Percentiles rank a stretch among this genome's conserved stretches.
Conservation (phyloP, 306 rosid species). For the Quillaja saponaria region DNA sequence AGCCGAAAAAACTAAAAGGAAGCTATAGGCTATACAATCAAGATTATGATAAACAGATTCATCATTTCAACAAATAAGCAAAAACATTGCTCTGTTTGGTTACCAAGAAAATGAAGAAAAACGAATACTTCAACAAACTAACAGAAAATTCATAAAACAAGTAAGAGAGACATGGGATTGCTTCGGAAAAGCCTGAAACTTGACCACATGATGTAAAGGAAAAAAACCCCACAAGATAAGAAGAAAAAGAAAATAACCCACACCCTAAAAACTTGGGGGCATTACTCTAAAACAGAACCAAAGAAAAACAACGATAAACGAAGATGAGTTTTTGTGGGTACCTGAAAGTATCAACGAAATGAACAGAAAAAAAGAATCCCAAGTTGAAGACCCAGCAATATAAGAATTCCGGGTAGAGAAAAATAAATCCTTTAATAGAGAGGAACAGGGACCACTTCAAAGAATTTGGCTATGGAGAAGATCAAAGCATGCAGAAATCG, state of each 20-base stretch:
- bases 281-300: constrained; percentile 13
- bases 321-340: constrained; percentile 33
- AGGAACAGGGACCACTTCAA: constrained; percentile 18
- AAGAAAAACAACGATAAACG: constrained; percentile 22
- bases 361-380: constrained; percentile 22
- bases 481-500: constrained; percentile 29
- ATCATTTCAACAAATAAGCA: constrained; percentile 3
- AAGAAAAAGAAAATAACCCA: constrained; percentile 11
- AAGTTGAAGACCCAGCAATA: neutral
- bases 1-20: neutral
- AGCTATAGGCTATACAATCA: constrained; percentile 13
- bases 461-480: constrained; percentile 32
- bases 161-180: constrained; percentile 7
- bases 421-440: constrained; percentile 2
- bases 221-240: constrained; percentile 30
- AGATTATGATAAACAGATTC: neutral
- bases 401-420: neutral
- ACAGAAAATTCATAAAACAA: neutral
- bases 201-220: constrained; percentile 27
- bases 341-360: constrained; percentile 41
- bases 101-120: neutral
- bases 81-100: constrained; percentile 12
- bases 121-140: neutral
- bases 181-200: constrained; percentile 19
- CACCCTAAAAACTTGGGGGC: constrained; percentile 31